Evolutionary conservation across 768 basidiomycete species (phyloP), one percentile per base, ranked within the genome.

Genomic region (Naganishia antarctica): DNA sequence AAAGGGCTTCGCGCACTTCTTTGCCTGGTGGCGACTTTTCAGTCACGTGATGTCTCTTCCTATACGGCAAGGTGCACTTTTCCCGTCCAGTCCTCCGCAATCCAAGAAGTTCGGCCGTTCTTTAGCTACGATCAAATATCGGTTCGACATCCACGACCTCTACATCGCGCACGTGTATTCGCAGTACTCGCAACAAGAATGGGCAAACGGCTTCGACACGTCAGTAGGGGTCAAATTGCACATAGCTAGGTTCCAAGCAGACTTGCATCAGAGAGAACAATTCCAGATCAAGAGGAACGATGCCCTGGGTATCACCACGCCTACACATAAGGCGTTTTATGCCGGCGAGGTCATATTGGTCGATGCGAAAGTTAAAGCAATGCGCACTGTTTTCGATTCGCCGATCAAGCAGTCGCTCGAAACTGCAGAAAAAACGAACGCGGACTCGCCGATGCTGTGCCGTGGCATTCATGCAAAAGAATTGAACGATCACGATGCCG

Each of bases 191-290:
- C 79, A 84, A 74, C 86, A 89, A 64, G 87, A 88, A 25, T 93
- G 91, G 91, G 80, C 80, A 7, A 82, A 86, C 69, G 91, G 91
- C 9, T 82, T 86, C 45, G 86, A 87, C 3, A 84, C 85, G 13
- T 87, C 87, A 76, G 83, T 96, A 37, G 93, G 92, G 3, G 80
- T 93, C 67, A 98, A 97, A 75, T 89, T 85, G 18, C 82, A 86
- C 71, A 84, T 93, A 40, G 85, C 86, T 37, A 83, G 85, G 50
- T 85, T 96, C 73, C 86, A 88, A 67, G 90, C 88, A 47, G 93
- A 97, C 73, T 83, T 93, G 80, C 93, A 97, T 75, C 92, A 96
- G 78, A 83, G 91, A 57, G 87, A 88, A 66, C 88, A 92, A 78
- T 90, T 93, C 79, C 82, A 83, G 8, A 80, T 80, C 0, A 82